Evolutionary conservation across 345 rosid genomes (phyloP).

Genomic region (Theobroma cacao): DNA sequence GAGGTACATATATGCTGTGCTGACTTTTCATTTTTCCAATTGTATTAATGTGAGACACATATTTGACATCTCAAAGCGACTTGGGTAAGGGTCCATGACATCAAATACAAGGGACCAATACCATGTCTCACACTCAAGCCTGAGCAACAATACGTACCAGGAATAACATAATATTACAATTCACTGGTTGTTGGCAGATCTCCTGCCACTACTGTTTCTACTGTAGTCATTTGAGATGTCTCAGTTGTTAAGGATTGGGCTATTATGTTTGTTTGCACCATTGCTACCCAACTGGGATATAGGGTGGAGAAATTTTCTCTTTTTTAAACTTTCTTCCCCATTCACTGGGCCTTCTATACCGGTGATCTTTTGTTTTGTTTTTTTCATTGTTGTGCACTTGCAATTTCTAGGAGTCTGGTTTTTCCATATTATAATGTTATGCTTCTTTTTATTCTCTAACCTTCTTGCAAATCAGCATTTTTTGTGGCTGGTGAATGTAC

Average conservation of each 20-base stretch:
- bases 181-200: neutral
- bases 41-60: neutral
- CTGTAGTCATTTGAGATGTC: slow-evolving; percentile 2
- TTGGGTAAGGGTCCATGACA: neutral
- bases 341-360: neutral
- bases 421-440: neutral
- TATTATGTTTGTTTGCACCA: neutral
- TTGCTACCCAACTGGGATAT: neutral
- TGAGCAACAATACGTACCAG: neutral
- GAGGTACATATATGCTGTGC: neutral
- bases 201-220: neutral
- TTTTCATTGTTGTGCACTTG: neutral
- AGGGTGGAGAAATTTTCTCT: neutral
- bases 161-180: neutral
- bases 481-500: neutral
- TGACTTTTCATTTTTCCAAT: neutral
- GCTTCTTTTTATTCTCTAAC: neutral
- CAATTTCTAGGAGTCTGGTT: neutral
- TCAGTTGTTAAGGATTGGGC: neutral
- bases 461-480: neutral
- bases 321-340: neutral
- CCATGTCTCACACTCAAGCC: neutral
- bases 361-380: neutral
- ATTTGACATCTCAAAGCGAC: neutral
- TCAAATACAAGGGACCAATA: neutral